phyloP scores from a whole-genome alignment of 192 early-diverging fungal species.

The Pilaira anomala region DNA sequence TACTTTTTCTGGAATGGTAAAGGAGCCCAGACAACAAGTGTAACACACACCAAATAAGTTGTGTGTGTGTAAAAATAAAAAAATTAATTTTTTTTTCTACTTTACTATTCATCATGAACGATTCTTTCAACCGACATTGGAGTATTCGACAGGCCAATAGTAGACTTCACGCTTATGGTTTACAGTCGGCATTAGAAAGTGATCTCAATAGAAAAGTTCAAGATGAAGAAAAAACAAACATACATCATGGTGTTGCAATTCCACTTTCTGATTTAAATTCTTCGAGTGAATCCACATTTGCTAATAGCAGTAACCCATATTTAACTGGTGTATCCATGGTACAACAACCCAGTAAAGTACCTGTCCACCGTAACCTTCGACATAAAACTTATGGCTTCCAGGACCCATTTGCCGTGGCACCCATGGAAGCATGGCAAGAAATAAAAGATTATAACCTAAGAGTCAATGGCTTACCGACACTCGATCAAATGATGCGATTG shows the following conservation, averaged over 20 bases:
- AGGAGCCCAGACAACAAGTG: too few relatives aligned
- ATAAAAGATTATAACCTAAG: constrained; percentile 39
- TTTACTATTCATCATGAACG: too few relatives aligned
- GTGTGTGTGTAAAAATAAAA: too few relatives aligned
- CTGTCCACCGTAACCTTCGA: neutral
- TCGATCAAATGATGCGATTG: constrained; percentile 33
- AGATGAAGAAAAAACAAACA: constrained; percentile 15
- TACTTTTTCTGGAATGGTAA: too few relatives aligned
- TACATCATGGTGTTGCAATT: constrained; percentile 5
- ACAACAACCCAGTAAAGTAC: neutral
- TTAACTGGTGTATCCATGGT: constrained; percentile 2
- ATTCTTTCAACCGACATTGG: constrained; percentile 15
- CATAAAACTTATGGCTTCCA: constrained; percentile 29
- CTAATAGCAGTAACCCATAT: constrained; percentile 20
- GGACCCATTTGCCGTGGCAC: constrained; percentile 30
- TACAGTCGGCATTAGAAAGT: constrained; percentile 21
- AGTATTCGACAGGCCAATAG: constrained; percentile 36
- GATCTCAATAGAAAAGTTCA: constrained; percentile 23
- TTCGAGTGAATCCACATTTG: neutral
- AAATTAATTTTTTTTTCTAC: too few relatives aligned
- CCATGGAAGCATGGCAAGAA: constrained; percentile 39
- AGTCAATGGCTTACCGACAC: constrained; percentile 39
- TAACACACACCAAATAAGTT: too few relatives aligned
- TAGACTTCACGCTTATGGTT: constrained; percentile 5
- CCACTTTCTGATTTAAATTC: constrained; percentile 14